phyloP scores from a whole-genome alignment of 495 filamentous ascomycete genomes.

The Diplogelasinospora grovesii region DNA sequence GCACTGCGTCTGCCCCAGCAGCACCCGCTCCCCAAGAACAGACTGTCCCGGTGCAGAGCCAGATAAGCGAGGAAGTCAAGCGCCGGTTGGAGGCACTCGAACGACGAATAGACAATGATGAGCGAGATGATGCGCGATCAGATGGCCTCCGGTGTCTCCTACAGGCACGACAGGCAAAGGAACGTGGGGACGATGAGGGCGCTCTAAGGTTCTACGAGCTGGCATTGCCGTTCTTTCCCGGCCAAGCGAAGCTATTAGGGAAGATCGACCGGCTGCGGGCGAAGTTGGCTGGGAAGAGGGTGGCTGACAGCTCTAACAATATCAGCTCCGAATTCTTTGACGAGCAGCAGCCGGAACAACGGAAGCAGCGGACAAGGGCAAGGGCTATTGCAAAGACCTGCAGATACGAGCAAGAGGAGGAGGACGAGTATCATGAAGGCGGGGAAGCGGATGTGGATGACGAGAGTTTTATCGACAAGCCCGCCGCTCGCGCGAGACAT shows the following conservation, averaged over 20 bases:
- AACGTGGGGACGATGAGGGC: conserved; percentile 66
- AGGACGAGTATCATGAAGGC: conserved; percentile 10
- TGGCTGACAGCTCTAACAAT: too few relatives aligned
- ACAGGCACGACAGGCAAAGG: conserved; percentile 87
- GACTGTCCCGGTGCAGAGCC: conserved; percentile 41
- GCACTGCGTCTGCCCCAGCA: conserved; percentile 48
- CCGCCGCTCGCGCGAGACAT: conserved; percentile 8
- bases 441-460: conserved; percentile 45
- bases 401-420: background rate
- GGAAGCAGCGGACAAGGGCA: background rate
- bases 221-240: conserved; percentile 78
- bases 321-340: background rate
- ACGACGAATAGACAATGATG: conserved; percentile 59
- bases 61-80: conserved; percentile 70
- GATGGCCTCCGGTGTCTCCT: conserved; percentile 79
- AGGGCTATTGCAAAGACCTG: too few relatives aligned
- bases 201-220: conserved; percentile 83
- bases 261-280: conserved; percentile 70
- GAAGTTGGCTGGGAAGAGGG: conserved; percentile 51
- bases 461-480: conserved; percentile 28
- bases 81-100: conserved; percentile 77
- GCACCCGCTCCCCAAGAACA: conserved; percentile 15
- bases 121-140: conserved; percentile 57
- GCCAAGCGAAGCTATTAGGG: conserved; percentile 67
- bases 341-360: conserved; percentile 4